A percentile compares a stretch with the other conserved stretches of the same genome.
These are phyloP conservation scores for Aspergillus diversus DNA, from an alignment of 495 filamentous ascomycete species.

Conservation along the genomic window DNA sequence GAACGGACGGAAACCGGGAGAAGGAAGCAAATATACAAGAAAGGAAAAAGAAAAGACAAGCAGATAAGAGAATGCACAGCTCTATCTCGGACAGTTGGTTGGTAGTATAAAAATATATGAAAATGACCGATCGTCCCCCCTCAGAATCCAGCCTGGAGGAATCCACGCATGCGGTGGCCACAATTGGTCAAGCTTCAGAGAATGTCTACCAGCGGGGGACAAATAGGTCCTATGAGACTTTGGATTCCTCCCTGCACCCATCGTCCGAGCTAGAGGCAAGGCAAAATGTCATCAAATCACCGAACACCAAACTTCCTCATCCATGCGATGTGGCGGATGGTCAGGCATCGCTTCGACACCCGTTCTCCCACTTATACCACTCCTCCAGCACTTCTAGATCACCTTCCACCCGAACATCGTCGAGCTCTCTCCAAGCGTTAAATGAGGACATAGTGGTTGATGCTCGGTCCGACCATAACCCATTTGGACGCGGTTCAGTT, in stretches of 20 bases:
- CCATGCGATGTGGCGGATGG: slow-evolving; percentile 36
- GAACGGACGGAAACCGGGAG: not conserved
- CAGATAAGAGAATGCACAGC: slow-evolving; percentile 28
- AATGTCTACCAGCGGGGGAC: slow-evolving; percentile 26
- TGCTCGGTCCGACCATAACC: slow-evolving; percentile 41
- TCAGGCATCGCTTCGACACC: slow-evolving; percentile 42
- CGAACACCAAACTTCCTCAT: slow-evolving; percentile 32
- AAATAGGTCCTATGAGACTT: slow-evolving; percentile 31
- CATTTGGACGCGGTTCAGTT: slow-evolving; percentile 28
- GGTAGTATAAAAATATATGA: slow-evolving; percentile 29
- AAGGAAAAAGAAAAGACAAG: slow-evolving; percentile 7
- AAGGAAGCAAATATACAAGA: not conserved
- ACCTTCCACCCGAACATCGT: slow-evolving; percentile 49
- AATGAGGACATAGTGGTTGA: slow-evolving; percentile 50
- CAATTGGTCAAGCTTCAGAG: slow-evolving; percentile 33
- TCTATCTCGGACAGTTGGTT: slow-evolving; percentile 18
- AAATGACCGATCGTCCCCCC: slow-evolving; percentile 41
- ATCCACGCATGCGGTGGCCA: slow-evolving; percentile 29
- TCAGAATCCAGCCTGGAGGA: slow-evolving; percentile 40
- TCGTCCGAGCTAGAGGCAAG: slow-evolving; percentile 33
- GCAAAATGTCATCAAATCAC: slow-evolving; percentile 33
- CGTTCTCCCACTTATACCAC: slow-evolving; percentile 43
- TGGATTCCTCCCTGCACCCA: slow-evolving; percentile 25
- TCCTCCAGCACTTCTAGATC: slow-evolving; percentile 38
- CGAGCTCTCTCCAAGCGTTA: slow-evolving; percentile 51